These are phyloP conservation scores for Schrenkiella parvula DNA, from an alignment of 345 rosid genomes.

Conservation along the genomic window DNA sequence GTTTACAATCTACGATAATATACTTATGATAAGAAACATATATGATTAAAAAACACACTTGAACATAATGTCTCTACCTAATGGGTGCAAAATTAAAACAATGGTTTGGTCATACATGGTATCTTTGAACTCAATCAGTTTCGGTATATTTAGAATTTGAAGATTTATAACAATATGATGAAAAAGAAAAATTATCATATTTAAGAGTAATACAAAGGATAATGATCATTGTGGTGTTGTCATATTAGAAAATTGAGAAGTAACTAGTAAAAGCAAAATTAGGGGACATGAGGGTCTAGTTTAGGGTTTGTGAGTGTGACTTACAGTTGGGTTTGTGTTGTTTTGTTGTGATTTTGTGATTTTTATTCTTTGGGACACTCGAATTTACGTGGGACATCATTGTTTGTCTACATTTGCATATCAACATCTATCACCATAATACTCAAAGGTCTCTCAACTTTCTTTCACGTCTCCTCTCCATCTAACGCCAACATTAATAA, in stretches of 20 bases:
- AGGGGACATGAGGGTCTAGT: conserved; percentile 31
- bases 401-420: conserved; percentile 28
- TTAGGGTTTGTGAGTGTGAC: conserved; percentile 33
- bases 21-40: background rate
- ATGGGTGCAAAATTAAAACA: background rate
- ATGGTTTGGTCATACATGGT: background rate
- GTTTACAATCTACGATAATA: background rate
- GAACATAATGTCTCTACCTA: background rate
- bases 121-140: background rate
- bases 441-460: conserved; percentile 22
- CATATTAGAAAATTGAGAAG: background rate
- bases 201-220: background rate
- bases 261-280: conserved; percentile 20
- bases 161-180: background rate
- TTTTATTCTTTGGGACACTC: conserved; percentile 23
- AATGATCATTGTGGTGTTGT: conserved; percentile 13
- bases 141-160: background rate
- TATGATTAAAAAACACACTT: background rate
- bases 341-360: conserved; percentile 29
- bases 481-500: conserved; percentile 9
- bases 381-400: conserved; percentile 26
- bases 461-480: conserved; percentile 17
- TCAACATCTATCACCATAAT: conserved; percentile 22
- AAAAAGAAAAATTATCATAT: background rate
- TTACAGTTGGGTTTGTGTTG: conserved; percentile 32